phyloP scores from a whole-genome alignment of 1,284 basidiomycete genomes.

The Sanguinoderma infundibulare region DNA sequence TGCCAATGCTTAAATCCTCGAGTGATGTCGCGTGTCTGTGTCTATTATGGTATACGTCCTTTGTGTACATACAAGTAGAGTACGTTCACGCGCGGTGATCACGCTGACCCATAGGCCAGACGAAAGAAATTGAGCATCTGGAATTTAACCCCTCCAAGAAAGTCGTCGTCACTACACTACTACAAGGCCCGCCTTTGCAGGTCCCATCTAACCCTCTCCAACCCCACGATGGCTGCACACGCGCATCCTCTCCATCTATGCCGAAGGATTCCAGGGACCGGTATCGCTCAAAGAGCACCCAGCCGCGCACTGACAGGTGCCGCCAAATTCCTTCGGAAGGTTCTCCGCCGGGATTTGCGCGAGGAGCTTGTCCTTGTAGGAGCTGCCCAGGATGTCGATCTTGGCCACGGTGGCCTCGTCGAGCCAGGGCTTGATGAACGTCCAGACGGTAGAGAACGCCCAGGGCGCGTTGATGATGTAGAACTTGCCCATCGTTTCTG shows the following conservation, averaged over 20 bases:
- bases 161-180: constrained; percentile 1
- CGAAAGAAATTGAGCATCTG: constrained; percentile 5
- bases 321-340: constrained; percentile 87
- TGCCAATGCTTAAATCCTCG: neutral
- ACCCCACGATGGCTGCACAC: neutral
- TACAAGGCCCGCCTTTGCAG: neutral
- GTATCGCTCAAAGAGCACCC: constrained; percentile 91
- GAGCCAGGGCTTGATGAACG: constrained; percentile 90
- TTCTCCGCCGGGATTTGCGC: constrained; percentile 85
- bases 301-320: constrained; percentile 76
- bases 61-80: constrained; percentile 15
- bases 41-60: constrained; percentile 18
- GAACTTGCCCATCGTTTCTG: constrained; percentile 95
- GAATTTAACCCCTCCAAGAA: constrained; percentile 3
- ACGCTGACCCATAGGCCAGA: neutral
- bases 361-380: constrained; percentile 72
- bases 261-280: constrained; percentile 84
- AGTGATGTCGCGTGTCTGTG: constrained; percentile 1
- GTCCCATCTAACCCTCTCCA: neutral
- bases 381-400: constrained; percentile 81
- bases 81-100: constrained; percentile 3
- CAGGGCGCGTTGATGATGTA: constrained; percentile 96
- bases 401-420: constrained; percentile 95
- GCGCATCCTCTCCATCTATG: constrained; percentile 1
- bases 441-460: constrained; percentile 91